phyloP scores from a whole-genome alignment of 306 rosid genomes.

The Ochetophila trinervis region DNA sequence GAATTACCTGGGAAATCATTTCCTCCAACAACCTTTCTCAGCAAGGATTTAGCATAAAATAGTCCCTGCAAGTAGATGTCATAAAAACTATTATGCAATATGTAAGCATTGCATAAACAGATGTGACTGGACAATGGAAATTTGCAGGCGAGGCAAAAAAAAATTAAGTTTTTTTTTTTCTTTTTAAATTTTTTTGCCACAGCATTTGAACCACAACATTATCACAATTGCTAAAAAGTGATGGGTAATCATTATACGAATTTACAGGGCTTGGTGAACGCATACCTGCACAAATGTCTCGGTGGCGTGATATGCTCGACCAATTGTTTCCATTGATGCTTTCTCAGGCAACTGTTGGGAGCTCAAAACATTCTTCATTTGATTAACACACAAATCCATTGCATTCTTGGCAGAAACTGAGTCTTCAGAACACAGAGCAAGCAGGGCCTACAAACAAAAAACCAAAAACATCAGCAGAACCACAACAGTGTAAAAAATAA shows the following conservation, averaged over 20 bases:
- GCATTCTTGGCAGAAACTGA: conserved; percentile 79
- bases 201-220: background rate
- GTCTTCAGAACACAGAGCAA: conserved; percentile 90
- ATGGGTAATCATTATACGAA: background rate
- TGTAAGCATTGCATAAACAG: conserved; percentile 17
- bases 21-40: conserved; percentile 80
- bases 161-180: background rate
- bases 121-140: conserved; percentile 6
- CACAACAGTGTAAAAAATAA: conserved; percentile 17
- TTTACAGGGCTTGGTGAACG: conserved; percentile 8
- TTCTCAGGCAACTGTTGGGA: conserved; percentile 84
- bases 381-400: conserved; percentile 84
- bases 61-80: conserved; percentile 62
- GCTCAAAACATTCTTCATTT: conserved; percentile 87
- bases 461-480: conserved; percentile 33
- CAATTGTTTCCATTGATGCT: conserved; percentile 92
- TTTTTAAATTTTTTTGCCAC: background rate
- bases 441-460: conserved; percentile 66
- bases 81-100: conserved; percentile 13
- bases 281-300: conserved; percentile 95
- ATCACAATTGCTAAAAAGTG: background rate
- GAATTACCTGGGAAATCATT: conserved; percentile 57
- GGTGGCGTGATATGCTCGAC: conserved; percentile 91
- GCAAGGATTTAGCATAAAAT: conserved; percentile 70
- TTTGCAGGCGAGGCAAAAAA: conserved; percentile 5